A percentile compares a stretch with the other conserved stretches of the same genome.
phyloP scores from a whole-genome alignment of 169 alveolate genomes.

The Sarcocystis neurona region DNA sequence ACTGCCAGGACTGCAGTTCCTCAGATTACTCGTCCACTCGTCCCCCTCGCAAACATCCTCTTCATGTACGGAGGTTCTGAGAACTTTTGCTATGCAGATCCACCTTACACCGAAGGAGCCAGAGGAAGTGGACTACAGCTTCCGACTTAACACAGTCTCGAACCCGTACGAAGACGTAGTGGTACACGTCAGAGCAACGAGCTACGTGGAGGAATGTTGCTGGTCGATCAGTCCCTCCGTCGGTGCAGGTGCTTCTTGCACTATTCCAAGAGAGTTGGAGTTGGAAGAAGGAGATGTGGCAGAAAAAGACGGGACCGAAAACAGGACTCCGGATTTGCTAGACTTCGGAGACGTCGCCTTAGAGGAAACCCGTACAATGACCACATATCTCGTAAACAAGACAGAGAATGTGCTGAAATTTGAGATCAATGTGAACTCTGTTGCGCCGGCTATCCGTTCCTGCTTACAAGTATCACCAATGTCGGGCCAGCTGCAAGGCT shows the following conservation, averaged over 20 bases:
- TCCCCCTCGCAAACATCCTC: background rate
- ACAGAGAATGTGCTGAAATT: conserved; percentile 47
- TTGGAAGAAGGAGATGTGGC: too few relatives aligned
- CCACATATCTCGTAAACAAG: conserved; percentile 53
- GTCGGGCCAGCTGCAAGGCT: background rate
- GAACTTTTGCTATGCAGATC: too few relatives aligned
- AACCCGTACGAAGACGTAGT: conserved; percentile 70
- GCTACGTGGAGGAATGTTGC: conserved; percentile 23
- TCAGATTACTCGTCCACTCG: background rate
- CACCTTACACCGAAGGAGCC: conserved; percentile 35
- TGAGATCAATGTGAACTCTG: conserved; percentile 56
- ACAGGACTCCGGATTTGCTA: too few relatives aligned
- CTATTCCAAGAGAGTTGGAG: background rate
- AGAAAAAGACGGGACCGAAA: too few relatives aligned
- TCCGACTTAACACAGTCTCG: conserved; percentile 65
- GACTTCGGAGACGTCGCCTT: conserved; percentile 45
- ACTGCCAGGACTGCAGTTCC: too few relatives aligned
- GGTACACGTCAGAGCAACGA: conserved; percentile 19
- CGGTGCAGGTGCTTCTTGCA: background rate
- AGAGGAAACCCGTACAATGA: background rate
- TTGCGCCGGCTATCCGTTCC: conserved; percentile 44
- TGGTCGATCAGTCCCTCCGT: background rate
- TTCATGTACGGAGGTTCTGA: too few relatives aligned
- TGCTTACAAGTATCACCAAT: background rate
- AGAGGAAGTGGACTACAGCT: conserved; percentile 47